A percentile compares a stretch with the other conserved stretches of the same genome.
Evolutionary conservation across 73 alveolate genomes (phyloP).

Genomic region (Stentor coeruleus): DNA sequence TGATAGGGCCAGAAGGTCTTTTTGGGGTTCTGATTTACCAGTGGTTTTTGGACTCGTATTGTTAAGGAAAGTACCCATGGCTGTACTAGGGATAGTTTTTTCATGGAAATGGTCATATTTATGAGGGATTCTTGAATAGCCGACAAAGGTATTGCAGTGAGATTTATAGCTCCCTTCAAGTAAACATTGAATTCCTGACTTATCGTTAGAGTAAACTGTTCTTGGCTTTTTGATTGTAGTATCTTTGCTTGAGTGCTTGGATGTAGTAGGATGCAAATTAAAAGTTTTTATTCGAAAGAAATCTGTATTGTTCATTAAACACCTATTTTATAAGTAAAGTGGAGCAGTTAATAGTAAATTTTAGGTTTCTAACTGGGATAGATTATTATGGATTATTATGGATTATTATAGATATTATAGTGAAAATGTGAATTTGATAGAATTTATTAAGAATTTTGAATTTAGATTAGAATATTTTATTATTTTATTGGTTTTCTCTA

Average conservation of each 20-base stretch:
- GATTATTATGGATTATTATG: too few species aligned
- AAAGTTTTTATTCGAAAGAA: background rate
- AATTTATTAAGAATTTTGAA: too few species aligned
- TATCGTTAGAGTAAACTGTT: background rate
- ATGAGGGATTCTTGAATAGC: slow-evolving; percentile 24
- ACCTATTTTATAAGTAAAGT: too few species aligned
- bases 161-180: slow-evolving; percentile 1
- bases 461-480: too few species aligned
- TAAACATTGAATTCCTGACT: background rate
- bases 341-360: too few species aligned
- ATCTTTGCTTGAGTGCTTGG: background rate
- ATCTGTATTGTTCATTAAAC: background rate
- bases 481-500: too few species aligned
- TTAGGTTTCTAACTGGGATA: too few species aligned
- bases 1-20: background rate
- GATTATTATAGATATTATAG: too few species aligned
- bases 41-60: background rate
- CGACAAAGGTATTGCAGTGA: slow-evolving; percentile 18
- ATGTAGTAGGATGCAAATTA: background rate
- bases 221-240: background rate
- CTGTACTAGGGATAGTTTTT: background rate
- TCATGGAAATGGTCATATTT: slow-evolving; percentile 23
- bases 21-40: background rate
- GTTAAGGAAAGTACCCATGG: background rate
- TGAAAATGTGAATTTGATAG: too few species aligned